Conservation (phyloP, 2,329 filamentous ascomycete species). For the Kalmusia sp. region DNA sequence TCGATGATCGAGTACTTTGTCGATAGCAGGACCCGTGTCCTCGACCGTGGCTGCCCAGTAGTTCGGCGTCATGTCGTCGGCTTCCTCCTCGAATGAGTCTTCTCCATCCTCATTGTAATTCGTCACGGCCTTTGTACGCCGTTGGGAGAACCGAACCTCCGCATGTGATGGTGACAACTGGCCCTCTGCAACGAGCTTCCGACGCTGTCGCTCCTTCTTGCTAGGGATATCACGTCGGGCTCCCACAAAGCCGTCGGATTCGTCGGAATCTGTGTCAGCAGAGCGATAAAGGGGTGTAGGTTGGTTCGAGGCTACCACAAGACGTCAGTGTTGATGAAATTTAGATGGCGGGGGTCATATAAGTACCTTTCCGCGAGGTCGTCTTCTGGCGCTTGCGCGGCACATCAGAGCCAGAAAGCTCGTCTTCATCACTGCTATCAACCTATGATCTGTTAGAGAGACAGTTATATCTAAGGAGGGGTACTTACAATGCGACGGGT, state of each 20-base stretch:
- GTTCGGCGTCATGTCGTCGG: constrained; percentile 69
- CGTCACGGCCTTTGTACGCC: constrained; percentile 77
- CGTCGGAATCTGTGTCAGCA: constrained; percentile 68
- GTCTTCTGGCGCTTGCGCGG: constrained; percentile 71
- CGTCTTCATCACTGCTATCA: constrained; percentile 70
- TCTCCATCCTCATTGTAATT: constrained; percentile 73
- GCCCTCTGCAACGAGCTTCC: constrained; percentile 69
- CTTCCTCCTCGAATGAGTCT: constrained; percentile 63
- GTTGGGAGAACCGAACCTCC: constrained; percentile 91
- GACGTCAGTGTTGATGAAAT: constrained; percentile 50
- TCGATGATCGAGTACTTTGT: constrained; percentile 87
- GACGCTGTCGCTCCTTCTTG: constrained; percentile 78
- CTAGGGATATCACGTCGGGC: constrained; percentile 69
- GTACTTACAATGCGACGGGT: constrained; percentile 65
- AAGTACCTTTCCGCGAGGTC: constrained; percentile 68
- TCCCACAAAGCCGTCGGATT: constrained; percentile 75
- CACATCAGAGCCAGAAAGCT: constrained; percentile 70
- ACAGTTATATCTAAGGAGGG: constrained; percentile 15
- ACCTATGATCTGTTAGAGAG: constrained; percentile 51
- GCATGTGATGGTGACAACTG: constrained; percentile 68
- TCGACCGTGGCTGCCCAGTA: constrained; percentile 75
- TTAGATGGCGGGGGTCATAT: constrained; percentile 15
- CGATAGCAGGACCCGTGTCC: constrained; percentile 84
- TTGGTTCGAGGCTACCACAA: constrained; percentile 61
- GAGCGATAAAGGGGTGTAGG: constrained; percentile 56